Conservation (phyloP, 2,329 filamentous ascomycete species). For the Pseudocercospora fuligena region DNA sequence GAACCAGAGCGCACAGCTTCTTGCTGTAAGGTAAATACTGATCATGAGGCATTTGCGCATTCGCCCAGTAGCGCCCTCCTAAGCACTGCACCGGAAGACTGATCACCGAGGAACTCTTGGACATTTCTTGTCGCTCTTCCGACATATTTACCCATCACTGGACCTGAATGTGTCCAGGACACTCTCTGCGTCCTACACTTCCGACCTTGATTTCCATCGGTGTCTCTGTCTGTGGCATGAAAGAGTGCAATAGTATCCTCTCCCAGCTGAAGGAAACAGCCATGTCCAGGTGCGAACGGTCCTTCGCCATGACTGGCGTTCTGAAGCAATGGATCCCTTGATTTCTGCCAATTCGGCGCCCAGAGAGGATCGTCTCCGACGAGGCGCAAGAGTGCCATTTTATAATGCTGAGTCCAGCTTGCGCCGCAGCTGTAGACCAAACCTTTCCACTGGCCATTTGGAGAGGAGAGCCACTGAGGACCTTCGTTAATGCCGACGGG, state of each 20-base stretch:
- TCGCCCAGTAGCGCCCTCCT: background rate
- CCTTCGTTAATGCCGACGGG: conserved; percentile 52
- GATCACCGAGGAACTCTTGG: conserved; percentile 35
- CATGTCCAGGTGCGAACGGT: conserved; percentile 54
- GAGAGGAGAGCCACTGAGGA: conserved; percentile 35
- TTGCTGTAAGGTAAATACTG: background rate
- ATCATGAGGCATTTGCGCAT: background rate
- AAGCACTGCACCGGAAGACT: conserved; percentile 5
- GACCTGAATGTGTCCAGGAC: conserved; percentile 41
- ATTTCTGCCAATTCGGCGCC: conserved; percentile 47
- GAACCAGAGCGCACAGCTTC: background rate
- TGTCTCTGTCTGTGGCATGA: conserved; percentile 51
- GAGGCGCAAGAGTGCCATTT: conserved; percentile 52
- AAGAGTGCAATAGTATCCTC: conserved; percentile 51
- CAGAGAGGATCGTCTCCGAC: conserved; percentile 48
- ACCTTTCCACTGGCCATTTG: conserved; percentile 44
- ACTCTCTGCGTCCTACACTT: conserved; percentile 53
- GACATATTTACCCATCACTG: conserved; percentile 49
- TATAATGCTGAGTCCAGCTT: conserved; percentile 55
- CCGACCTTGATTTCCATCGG: conserved; percentile 51
- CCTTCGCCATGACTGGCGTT: conserved; percentile 41
- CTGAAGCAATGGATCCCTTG: conserved; percentile 45
- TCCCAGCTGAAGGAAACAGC: conserved; percentile 49
- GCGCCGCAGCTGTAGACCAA: conserved; percentile 55
- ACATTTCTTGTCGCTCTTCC: conserved; percentile 43